phyloP scores from a whole-genome alignment of 331 rosid species.

The Rosa hybrid region DNA sequence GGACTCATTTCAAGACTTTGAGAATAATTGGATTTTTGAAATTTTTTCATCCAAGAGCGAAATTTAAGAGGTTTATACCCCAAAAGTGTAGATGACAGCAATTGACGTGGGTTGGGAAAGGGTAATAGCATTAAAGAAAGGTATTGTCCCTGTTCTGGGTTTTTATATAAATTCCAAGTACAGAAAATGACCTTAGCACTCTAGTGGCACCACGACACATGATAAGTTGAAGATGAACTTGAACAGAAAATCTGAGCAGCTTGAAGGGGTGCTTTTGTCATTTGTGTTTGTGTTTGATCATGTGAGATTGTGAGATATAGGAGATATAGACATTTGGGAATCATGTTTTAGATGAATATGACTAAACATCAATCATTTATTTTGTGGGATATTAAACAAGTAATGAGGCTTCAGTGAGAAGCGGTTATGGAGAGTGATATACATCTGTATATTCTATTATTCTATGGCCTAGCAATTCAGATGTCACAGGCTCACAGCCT shows the following conservation, averaged over 20 bases:
- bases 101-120: not conserved
- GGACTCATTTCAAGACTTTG: not conserved
- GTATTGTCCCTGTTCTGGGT: not conserved
- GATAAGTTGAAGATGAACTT: not conserved
- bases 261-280: constrained; percentile 2
- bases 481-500: not conserved
- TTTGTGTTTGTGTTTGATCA: not conserved
- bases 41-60: not conserved
- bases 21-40: not conserved
- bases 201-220: not conserved
- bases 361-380: constrained; percentile 12
- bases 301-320: not conserved
- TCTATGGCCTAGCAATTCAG: not conserved
- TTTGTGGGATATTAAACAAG: not conserved
- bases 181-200: not conserved
- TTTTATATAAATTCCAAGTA: not conserved
- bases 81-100: not conserved
- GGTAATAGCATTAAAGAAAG: not conserved
- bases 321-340: not conserved
- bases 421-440: not conserved
- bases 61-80: not conserved
- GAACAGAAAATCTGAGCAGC: not conserved
- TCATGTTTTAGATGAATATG: not conserved
- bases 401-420: not conserved
- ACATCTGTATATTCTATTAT: not conserved